A percentile compares a stretch with the other conserved stretches of the same genome.
These are phyloP conservation scores for Telopea speciosissima DNA, from an alignment of 177 flowering plant species.

Conservation along the genomic window DNA sequence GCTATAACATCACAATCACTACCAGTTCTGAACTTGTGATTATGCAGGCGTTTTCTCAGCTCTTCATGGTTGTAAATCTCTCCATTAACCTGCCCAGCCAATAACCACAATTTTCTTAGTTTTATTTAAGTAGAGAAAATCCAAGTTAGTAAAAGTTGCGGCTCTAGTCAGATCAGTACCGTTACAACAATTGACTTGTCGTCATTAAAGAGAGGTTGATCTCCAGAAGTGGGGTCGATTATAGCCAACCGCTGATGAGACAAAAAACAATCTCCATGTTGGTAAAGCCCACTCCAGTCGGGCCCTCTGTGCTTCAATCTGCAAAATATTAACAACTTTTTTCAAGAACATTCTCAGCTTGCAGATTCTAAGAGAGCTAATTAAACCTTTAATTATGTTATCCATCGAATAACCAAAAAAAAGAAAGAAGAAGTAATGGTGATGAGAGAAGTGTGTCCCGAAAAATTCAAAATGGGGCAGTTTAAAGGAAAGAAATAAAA, in stretches of 20 bases:
- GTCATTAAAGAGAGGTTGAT: conserved; percentile 90
- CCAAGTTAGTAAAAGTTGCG: too few relatives aligned
- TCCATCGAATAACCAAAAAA: too few relatives aligned
- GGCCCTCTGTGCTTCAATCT: conserved; percentile 99
- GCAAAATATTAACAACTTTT: not conserved
- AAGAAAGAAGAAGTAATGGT: too few relatives aligned
- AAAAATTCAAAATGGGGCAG: too few relatives aligned
- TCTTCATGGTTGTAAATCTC: conserved; percentile 95
- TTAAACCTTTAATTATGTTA: too few relatives aligned
- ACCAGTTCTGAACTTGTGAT: conserved; percentile 78
- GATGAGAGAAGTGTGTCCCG: too few relatives aligned
- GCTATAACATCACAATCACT: conserved; percentile 98
- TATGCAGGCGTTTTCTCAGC: conserved; percentile 52
- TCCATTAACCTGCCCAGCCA: conserved; percentile 67
- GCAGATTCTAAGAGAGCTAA: not conserved
- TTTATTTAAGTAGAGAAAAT: too few relatives aligned
- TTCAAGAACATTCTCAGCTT: not conserved
- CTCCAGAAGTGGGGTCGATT: conserved; percentile 94
- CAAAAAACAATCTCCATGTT: conserved; percentile 66
- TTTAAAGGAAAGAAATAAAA: too few relatives aligned
- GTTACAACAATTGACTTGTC: conserved; percentile 78
- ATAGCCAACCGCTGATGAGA: conserved; percentile 93
- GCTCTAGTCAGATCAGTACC: too few relatives aligned
- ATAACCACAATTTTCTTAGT: too few relatives aligned
- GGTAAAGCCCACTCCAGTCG: conserved; percentile 96